A percentile compares a stretch with the other conserved stretches of the same genome.
Conservation (phyloP, 2,329 filamentous ascomycete genomes). For the Arthrinium puccinioides region DNA sequence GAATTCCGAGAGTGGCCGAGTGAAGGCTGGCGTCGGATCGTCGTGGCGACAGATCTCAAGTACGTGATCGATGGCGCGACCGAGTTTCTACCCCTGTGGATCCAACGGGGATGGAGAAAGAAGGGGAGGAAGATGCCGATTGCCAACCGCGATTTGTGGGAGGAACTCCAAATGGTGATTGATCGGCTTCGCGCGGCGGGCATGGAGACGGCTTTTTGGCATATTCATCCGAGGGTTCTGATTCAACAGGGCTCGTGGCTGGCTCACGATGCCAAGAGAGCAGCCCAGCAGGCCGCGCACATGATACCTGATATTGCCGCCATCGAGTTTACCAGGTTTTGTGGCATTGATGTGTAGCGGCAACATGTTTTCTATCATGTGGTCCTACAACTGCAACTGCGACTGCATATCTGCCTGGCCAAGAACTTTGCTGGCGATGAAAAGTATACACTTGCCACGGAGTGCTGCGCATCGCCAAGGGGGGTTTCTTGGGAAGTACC, state of each 20-base stretch:
- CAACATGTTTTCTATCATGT: too few relatives aligned
- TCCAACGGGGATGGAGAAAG: constrained; percentile 35
- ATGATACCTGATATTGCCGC: constrained; percentile 7
- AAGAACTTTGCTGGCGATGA: too few relatives aligned
- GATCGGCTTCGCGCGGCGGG: constrained; percentile 19
- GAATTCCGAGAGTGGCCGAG: constrained; percentile 33
- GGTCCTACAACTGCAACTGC: too few relatives aligned
- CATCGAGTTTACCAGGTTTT: constrained; percentile 16
- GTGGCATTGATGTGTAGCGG: constrained; percentile 10
- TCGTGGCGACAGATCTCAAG: constrained; percentile 47
- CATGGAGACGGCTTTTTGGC: constrained; percentile 20
- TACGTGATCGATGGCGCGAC: constrained; percentile 42
- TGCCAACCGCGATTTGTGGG: constrained; percentile 46
- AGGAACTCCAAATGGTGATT: constrained; percentile 33
- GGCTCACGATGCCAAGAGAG: constrained; percentile 14
- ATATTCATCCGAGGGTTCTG: constrained; percentile 8
- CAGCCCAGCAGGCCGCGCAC: constrained; percentile 12
- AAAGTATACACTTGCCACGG: too few relatives aligned
- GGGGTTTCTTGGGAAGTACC: too few relatives aligned
- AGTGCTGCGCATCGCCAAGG: too few relatives aligned
- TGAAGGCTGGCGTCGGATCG: constrained; percentile 32
- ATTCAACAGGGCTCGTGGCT: constrained; percentile 11
- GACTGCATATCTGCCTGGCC: too few relatives aligned
- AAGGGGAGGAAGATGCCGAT: constrained; percentile 21
- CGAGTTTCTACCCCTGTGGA: constrained; percentile 33